Conservation (phyloP, 75 land plant species). For the Adiantum capillusveneris region DNA sequence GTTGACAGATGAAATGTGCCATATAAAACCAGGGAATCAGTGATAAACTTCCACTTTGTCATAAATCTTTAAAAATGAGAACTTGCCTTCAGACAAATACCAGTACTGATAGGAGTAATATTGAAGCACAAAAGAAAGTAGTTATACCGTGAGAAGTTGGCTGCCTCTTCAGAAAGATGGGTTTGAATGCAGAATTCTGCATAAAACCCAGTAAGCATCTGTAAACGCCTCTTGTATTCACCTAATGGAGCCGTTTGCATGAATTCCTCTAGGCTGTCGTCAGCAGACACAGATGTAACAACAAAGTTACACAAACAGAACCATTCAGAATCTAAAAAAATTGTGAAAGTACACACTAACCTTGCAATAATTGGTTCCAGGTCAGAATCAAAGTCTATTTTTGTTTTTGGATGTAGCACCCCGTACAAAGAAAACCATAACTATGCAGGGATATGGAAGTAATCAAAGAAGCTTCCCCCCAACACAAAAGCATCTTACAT, state of each 20-base stretch:
- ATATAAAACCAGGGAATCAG: not conserved
- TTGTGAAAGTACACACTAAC: slow-evolving; percentile 16
- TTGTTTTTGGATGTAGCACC: slow-evolving; percentile 36
- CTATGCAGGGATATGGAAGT: slow-evolving; percentile 17
- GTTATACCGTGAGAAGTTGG: too few species aligned
- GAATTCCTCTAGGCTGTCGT: slow-evolving; percentile 63
- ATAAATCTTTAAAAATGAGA: not conserved
- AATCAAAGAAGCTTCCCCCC: not conserved
- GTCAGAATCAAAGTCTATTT: slow-evolving; percentile 30
- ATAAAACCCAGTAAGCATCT: slow-evolving; percentile 64
- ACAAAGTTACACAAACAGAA: not conserved
- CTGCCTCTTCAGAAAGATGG: slow-evolving; percentile 5
- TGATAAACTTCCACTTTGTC: not conserved
- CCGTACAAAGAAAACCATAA: slow-evolving; percentile 80
- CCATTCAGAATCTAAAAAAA: not conserved
- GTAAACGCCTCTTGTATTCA: slow-evolving; percentile 72
- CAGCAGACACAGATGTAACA: slow-evolving; percentile 14
- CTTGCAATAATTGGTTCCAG: slow-evolving; percentile 44
- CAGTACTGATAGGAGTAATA: not conserved
- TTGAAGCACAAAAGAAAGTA: not conserved
- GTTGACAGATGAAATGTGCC: not conserved
- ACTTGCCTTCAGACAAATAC: not conserved
- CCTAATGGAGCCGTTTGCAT: slow-evolving; percentile 69
- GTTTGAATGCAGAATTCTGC: slow-evolving; percentile 40
- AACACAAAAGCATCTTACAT: not conserved